Evolutionary conservation across 768 basidiomycete species (phyloP), one percentile per base, ranked within the genome.

Genomic region (Tricholoma bakamatsutake): DNA sequence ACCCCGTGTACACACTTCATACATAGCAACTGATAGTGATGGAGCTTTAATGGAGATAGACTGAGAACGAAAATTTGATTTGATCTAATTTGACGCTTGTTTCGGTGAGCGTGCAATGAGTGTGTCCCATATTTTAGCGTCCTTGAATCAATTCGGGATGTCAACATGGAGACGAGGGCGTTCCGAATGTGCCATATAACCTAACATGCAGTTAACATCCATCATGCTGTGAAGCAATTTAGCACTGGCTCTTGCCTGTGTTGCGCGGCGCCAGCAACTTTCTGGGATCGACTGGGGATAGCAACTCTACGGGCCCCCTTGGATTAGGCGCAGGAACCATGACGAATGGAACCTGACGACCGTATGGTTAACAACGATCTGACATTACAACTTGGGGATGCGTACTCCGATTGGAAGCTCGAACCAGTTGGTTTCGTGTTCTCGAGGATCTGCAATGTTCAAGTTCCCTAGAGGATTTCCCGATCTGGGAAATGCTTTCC

Each of bases 331-430:
- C 68, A 10, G 76, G 75, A 13, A 76, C 65, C 70, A 78, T 73
- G 53, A 73, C 67, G 57, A 73, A 71, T 4, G 75, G 72, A 49
- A 75, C 71, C 76, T 76, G 53, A 50, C 45, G 1, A 28, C 37
- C 50, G 52, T 27, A n/a, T 9, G 13, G 28, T 47, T 30, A 47
- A 21, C 27, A 27, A 27, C 45, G 24, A 35, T 50, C 27, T n/a
- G 40, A 33, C 42, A 49, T 51, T 37, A 52, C 33, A 52, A 61
- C 54, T 27, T 30, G 12, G 17, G 35, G 35, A 57, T 50, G 63
- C 55, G 52, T 62, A 80, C 78, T 61, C 77, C 77, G 51, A 78
- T 76, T 59, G 76, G 74, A 13, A 71, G 65, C 74, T 77, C 77
- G 59, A 78, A 78, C n/a, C 62, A 72, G 55, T 76, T 74, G 57